Conservation (phyloP, 1,139 yeast species). For the Suzukiozyma palmioleophila region DNA sequence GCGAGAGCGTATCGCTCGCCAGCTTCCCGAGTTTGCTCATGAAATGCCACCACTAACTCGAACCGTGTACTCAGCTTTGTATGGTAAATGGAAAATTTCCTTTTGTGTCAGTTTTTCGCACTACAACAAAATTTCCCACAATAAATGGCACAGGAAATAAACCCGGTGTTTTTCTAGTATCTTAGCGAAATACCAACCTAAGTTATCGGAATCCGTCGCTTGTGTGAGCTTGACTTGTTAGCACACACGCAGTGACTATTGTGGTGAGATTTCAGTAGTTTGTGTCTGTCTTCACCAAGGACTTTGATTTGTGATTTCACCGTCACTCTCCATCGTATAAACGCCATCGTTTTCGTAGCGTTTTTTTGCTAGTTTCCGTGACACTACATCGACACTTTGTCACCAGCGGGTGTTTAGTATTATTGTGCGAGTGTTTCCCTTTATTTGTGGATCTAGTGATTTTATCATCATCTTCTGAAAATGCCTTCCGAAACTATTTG, state of each 20-base stretch:
- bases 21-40: conserved; percentile 16
- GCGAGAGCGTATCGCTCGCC: conserved; percentile 26
- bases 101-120: conserved; percentile 1
- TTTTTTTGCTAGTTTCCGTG: too few relatives aligned
- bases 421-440: too few relatives aligned
- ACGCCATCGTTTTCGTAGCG: too few relatives aligned
- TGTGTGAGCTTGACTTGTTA: not conserved
- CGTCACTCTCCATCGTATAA: not conserved
- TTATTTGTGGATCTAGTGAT: too few relatives aligned
- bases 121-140: too few relatives aligned
- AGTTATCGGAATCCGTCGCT: not conserved
- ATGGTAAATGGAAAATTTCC: not conserved
- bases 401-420: too few relatives aligned
- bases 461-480: not conserved
- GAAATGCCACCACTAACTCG: not conserved
- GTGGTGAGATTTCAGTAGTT: not conserved
- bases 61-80: too few relatives aligned
- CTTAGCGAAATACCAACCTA: not conserved
- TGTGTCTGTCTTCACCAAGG: not conserved
- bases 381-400: too few relatives aligned
- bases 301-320: not conserved
- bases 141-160: not conserved
- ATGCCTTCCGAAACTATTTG: conserved; percentile 37
- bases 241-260: not conserved
- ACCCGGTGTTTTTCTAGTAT: not conserved